phyloP scores from a whole-genome alignment of 176 grass and related monocot genomes.

The Zea mays region DNA sequence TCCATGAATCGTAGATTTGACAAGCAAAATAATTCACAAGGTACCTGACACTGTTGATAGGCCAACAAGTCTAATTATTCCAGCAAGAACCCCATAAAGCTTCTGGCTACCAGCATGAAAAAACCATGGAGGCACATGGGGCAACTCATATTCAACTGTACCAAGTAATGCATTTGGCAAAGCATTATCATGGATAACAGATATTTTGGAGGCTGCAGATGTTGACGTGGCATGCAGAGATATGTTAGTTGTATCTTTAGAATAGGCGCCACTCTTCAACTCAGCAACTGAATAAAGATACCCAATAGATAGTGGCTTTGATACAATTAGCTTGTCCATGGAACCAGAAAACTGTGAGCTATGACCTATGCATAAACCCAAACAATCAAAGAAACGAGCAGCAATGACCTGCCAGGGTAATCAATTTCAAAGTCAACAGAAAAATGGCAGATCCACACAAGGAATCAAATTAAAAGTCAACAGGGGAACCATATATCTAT shows the following conservation, averaged over 20 bases:
- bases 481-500: not conserved
- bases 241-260: slow-evolving; percentile 46
- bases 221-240: slow-evolving; percentile 33
- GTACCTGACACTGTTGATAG: slow-evolving; percentile 70
- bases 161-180: slow-evolving; percentile 33
- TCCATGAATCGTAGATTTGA: slow-evolving; percentile 16
- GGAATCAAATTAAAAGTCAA: slow-evolving; percentile 4
- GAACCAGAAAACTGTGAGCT: slow-evolving; percentile 85
- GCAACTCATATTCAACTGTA: slow-evolving; percentile 55
- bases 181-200: slow-evolving; percentile 58
- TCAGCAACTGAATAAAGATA: slow-evolving; percentile 90
- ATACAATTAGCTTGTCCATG: slow-evolving; percentile 72
- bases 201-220: slow-evolving; percentile 53
- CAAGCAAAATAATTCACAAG: slow-evolving; percentile 28
- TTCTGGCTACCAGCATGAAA: slow-evolving; percentile 58
- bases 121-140: slow-evolving; percentile 95
- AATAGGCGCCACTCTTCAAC: slow-evolving; percentile 61
- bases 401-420: slow-evolving; percentile 59
- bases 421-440: slow-evolving; percentile 39
- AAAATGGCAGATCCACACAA: slow-evolving; percentile 24
- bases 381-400: slow-evolving; percentile 71
- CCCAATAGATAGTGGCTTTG: slow-evolving; percentile 82
- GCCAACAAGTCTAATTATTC: slow-evolving; percentile 80
- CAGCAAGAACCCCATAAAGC: slow-evolving; percentile 73
- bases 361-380: slow-evolving; percentile 73